These are phyloP conservation scores for Hymenochaete sp. DNA, from an alignment of 1,284 basidiomycete genomes.

Conservation along the genomic window DNA sequence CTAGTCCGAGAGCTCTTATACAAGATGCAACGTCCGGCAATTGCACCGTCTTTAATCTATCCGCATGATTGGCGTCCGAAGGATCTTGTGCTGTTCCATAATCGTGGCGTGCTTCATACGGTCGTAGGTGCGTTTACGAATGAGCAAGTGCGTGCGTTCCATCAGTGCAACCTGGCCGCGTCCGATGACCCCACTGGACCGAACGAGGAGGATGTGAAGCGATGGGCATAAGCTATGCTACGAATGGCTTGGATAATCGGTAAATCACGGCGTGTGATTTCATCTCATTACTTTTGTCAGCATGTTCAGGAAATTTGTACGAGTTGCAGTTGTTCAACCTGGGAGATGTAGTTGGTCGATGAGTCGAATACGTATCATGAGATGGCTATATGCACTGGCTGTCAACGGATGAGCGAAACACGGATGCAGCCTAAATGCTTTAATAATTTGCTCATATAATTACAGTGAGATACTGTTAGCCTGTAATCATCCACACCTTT, in stretches of 20 bases:
- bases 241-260: not conserved
- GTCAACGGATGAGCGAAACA: too few species aligned
- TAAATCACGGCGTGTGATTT: not conserved
- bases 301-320: too few species aligned
- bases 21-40: conserved; percentile 74
- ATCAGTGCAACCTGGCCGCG: conserved; percentile 77
- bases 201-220: conserved; percentile 48
- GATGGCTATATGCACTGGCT: too few species aligned
- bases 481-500: too few species aligned
- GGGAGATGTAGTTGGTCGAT: too few species aligned
- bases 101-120: conserved; percentile 64
- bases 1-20: conserved; percentile 68
- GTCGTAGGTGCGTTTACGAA: conserved; percentile 68
- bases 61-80: conserved; percentile 60
- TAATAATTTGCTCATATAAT: too few species aligned
- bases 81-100: conserved; percentile 61
- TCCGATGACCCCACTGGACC: conserved; percentile 64
- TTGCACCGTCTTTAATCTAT: conserved; percentile 61
- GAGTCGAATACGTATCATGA: too few species aligned
- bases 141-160: conserved; percentile 69
- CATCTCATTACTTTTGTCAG: not conserved
- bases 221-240: conserved; percentile 39
- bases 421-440: too few species aligned
- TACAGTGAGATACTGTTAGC: too few species aligned
- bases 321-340: too few species aligned